A percentile compares a stretch with the other conserved stretches of the same genome.
Conservation (phyloP, 2,329 filamentous ascomycete species). For the Phialemoniopsis sp. region DNA sequence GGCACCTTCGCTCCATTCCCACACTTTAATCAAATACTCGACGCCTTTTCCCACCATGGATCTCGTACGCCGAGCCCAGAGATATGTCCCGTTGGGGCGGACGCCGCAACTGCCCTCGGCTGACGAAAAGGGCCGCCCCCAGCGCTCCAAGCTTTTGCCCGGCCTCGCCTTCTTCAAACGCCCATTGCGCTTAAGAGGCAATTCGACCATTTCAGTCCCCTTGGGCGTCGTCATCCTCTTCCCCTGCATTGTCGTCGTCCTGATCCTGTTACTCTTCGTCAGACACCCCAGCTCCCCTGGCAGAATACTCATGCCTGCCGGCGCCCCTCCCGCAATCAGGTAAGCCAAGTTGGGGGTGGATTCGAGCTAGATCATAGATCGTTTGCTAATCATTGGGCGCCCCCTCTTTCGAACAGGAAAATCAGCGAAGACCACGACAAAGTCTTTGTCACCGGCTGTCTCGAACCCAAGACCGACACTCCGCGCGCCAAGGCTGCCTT, state of each 20-base stretch:
- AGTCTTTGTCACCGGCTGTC: slow-evolving; percentile 88
- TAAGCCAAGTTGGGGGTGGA: too few relatives aligned
- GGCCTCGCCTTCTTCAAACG: slow-evolving; percentile 77
- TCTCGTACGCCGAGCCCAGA: slow-evolving; percentile 51
- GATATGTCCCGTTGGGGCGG: slow-evolving; percentile 38
- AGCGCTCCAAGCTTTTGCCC: slow-evolving; percentile 34
- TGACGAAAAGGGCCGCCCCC: slow-evolving; percentile 44
- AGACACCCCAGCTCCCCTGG: slow-evolving; percentile 81
- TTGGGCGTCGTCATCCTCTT: slow-evolving; percentile 91
- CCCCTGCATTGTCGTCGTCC: slow-evolving; percentile 82
- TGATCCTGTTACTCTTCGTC: slow-evolving; percentile 87
- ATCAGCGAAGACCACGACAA: slow-evolving; percentile 98
- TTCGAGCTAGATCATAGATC: too few relatives aligned
- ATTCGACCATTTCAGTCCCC: slow-evolving; percentile 88
- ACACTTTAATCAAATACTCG: too few relatives aligned
- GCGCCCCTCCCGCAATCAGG: slow-evolving; percentile 86
- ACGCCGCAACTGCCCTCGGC: slow-evolving; percentile 41
- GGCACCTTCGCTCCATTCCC: too few relatives aligned
- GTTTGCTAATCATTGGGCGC: not conserved
- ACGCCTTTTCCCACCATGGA: slow-evolving; percentile 38
- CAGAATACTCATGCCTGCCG: slow-evolving; percentile 80
- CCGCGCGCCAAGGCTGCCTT: slow-evolving; percentile 92
- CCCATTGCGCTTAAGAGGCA: slow-evolving; percentile 83
- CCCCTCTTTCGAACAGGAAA: slow-evolving; percentile 54
- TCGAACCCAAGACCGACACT: slow-evolving; percentile 67